phyloP scores from a whole-genome alignment of 169 alveolate species.

The Plasmodium vivax region DNA sequence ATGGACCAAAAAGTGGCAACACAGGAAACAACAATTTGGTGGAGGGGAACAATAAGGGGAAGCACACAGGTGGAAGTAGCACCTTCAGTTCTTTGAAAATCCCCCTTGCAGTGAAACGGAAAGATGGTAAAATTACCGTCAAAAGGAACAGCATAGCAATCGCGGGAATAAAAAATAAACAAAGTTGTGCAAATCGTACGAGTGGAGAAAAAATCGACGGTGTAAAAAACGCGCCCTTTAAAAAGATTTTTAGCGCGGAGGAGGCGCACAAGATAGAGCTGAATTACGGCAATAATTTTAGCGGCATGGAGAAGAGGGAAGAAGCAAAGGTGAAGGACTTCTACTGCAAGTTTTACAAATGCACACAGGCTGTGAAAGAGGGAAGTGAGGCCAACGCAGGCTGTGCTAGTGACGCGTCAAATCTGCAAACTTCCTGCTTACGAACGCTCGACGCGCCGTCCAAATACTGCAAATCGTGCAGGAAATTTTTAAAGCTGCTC shows the following conservation, averaged over 20 bases:
- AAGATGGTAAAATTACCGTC: not conserved
- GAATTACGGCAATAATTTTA: constrained; percentile 20
- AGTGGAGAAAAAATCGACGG: constrained; percentile 8
- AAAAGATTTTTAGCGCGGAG: constrained; percentile 26
- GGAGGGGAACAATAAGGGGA: not conserved
- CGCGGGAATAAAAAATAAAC: not conserved
- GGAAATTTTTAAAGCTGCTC: constrained; percentile 29
- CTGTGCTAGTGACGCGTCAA: not conserved
- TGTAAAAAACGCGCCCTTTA: constrained; percentile 5
- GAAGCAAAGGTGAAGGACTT: constrained; percentile 16
- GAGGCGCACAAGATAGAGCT: not conserved
- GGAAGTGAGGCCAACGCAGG: not conserved
- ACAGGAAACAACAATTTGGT: not conserved
- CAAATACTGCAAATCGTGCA: constrained; percentile 44
- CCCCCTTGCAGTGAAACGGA: not conserved
- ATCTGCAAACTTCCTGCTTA: not conserved
- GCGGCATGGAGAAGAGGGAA: constrained; percentile 26
- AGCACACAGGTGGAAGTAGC: not conserved
- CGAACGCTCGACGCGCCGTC: constrained; percentile 1
- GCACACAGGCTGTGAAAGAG: not conserved
- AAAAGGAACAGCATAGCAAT: not conserved
- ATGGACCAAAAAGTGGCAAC: not conserved
- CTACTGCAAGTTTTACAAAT: constrained; percentile 31
- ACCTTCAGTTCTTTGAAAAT: not conserved
- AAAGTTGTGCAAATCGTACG: not conserved